Evolutionary conservation across 1,139 yeast genomes (phyloP), one percentile per base, ranked within the genome.

Genomic region (Debaryomyces nepalensis): DNA sequence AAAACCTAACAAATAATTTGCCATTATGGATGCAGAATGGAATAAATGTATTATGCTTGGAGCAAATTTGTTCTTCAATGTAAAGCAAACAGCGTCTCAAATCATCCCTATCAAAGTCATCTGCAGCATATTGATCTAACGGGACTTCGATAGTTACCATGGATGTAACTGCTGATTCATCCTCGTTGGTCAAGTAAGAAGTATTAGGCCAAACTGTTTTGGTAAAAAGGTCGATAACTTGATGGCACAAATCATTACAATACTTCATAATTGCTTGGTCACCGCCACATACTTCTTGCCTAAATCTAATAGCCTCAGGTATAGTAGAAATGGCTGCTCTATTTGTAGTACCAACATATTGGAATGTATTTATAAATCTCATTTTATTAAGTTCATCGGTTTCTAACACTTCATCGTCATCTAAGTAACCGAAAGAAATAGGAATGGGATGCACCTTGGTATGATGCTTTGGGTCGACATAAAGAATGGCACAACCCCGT

Each of bases 261-360:
- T 84, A 82, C 1, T 66, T 54, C 42, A 66, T 58, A 41, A 84
- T 82, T 5, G 57, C 59, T 2, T 68, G 72, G 48, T 81, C 87
- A 2, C 88, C 88, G 2, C 91, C 90, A 51, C 87, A 81, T 5
- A 66, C 61, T 5, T 69, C 68, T 11, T 68, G 55, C 49, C 85
- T 66, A 55, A 83, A 85, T 48, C 70, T 59, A 18, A 73, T 49
- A 0, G 87, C 87, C 4, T 52, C 53, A 3, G 52, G 50, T 32
- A 71, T 53, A 22, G 63, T 51, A 3, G 58, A 44, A 7, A 58
- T 44, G 5, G 57, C 52, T 2, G 71, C 65, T 44, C 53, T 64
- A 37, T 56, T 61, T 23, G 59, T 59, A 19, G 77, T 65, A 1
- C 79, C 81, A 5, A 46, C 47, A 44, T 66, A 72, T 19, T 51